Percentiles rank a stretch among this genome's conserved stretches.
Conservation (phyloP, 129 eudicot genomes). For the Smallanthus sonchifolius region DNA sequence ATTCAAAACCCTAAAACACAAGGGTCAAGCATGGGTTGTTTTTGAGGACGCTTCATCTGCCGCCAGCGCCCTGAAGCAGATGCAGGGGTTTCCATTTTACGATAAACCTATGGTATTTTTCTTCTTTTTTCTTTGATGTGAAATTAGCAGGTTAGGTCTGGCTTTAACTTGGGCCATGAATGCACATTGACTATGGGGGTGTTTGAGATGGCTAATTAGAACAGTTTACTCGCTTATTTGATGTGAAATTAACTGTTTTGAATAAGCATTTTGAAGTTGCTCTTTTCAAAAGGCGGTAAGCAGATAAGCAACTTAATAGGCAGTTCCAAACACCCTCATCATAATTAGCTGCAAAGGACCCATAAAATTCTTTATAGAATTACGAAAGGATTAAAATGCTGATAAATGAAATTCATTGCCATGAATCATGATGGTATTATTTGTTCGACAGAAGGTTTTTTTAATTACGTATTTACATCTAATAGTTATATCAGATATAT, state of each 20-base stretch:
- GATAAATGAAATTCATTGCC: neutral
- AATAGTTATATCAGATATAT: neutral
- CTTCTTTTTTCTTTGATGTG: neutral
- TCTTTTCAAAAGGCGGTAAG: neutral
- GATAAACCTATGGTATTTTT: conserved; percentile 89
- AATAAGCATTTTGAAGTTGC: neutral
- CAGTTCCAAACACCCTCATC: neutral
- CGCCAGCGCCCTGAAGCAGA: conserved; percentile 63
- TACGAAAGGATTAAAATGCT: neutral
- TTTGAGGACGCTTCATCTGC: conserved; percentile 76
- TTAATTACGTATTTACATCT: neutral
- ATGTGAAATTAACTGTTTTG: neutral
- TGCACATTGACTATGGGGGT: neutral
- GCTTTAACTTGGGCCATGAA: neutral
- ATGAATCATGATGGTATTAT: neutral
- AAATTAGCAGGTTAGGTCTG: neutral
- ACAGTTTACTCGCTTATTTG: neutral
- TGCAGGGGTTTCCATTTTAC: conserved; percentile 95
- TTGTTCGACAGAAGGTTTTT: neutral
- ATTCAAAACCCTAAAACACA: conserved; percentile 91
- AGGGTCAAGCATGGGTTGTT: conserved; percentile 98
- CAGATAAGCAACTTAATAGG: neutral
- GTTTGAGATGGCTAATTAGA: neutral
- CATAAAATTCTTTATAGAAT: neutral
- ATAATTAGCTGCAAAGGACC: neutral